Conservation (phyloP, 2,329 filamentous ascomycete genomes). For the Curvularia lunata region DNA sequence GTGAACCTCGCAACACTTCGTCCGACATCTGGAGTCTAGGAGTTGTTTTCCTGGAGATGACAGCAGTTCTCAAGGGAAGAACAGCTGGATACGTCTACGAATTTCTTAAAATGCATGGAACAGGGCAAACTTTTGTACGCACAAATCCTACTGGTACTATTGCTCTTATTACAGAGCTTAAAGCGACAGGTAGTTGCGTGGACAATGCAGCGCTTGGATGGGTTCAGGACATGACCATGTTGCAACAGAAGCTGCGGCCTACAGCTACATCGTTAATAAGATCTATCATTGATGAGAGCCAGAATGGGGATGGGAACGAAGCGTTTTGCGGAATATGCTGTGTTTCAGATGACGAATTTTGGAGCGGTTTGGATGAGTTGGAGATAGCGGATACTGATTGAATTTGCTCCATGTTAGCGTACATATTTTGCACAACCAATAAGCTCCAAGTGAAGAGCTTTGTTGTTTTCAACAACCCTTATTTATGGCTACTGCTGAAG, state of each 20-base stretch:
- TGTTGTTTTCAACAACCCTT: not conserved
- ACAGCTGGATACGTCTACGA: not conserved
- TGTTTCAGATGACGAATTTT: not conserved
- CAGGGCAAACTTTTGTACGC: not conserved
- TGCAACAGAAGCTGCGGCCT: not conserved
- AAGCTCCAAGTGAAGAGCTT: not conserved
- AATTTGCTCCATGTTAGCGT: not conserved
- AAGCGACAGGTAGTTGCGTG: not conserved
- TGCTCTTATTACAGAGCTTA: not conserved
- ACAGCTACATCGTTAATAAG: not conserved
- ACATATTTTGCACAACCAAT: not conserved
- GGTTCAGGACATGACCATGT: not conserved
- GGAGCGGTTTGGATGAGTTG: not conserved
- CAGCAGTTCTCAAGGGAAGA: not conserved
- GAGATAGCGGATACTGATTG: not conserved
- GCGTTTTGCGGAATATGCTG: not conserved
- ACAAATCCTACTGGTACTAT: not conserved
- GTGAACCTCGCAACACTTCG: not conserved
- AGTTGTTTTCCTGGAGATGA: not conserved
- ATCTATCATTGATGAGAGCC: not conserved
- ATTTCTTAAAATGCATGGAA: not conserved
- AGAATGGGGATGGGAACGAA: not conserved
- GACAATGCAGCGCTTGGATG: not conserved
- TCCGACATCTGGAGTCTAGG: not conserved
- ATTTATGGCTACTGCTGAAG: not conserved